Evolutionary conservation across 2,329 filamentous ascomycete genomes (phyloP), one percentile per base, ranked within the genome.

Genomic region (Amauroascus niger): DNA sequence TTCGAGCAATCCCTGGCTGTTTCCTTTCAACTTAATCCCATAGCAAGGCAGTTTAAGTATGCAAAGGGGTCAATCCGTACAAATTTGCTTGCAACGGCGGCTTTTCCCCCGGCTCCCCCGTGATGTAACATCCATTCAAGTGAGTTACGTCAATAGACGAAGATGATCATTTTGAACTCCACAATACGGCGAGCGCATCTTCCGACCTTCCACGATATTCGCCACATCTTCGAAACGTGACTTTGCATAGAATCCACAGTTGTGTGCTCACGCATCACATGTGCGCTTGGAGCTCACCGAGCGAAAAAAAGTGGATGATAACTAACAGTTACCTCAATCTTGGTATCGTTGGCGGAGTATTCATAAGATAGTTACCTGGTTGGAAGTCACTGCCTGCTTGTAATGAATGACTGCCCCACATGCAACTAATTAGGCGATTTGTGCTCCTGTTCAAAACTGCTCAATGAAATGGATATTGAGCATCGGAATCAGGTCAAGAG

Each of bases 261-360:
- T 16, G 13, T 41, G 39, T 26, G 14, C 26, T 43, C 40, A 26
- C 4, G 37, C n/a, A 11, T 26, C 20, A 43, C 37, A 40, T 20
- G 37, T 40, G 18, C 18, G n/a, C 37, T 18, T 40, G 16, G 14
- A 11, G 6, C 20, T 14, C 37, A 18, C 11, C 37, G 37, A 26
- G n/a, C n/a, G n/a, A n/a, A n/a, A n/a, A 13, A 14, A 13, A 43
- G 22, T 24, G 40, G 3, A 14, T 11, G 3, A 14, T 35, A 14
- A 14, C n/a, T 30, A 8, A 13, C 8, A 18, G 46, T 18, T 49
- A 49, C 46, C 16, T 28, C 6, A 11, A 28, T 2, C 33, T 11
- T 22, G 22, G 49, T 51, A 51, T 22, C 22, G 22, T 43, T 43
- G 37, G 49, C 28, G 49, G 49, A 37, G 49, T 43, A 41, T 30